These are phyloP conservation scores for Mortierella hygrophila DNA, from an alignment of 192 early-diverging fungal genomes.

Conservation along the genomic window DNA sequence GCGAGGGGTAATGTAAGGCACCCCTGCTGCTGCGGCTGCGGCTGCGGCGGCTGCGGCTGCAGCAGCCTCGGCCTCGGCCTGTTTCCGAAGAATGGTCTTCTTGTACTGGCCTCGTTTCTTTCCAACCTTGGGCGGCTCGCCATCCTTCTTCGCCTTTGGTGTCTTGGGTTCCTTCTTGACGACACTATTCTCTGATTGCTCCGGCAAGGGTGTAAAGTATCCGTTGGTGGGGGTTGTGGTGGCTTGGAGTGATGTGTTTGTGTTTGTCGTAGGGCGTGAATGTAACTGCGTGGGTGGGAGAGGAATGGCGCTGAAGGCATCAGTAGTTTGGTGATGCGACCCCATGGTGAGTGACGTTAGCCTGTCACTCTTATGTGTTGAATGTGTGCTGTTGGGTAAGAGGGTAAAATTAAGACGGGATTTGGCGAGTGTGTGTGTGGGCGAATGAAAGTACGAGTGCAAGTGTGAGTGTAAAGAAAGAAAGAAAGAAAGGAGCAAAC, in stretches of 20 bases:
- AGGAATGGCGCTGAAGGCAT: conserved; percentile 30
- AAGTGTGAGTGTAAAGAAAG: neutral
- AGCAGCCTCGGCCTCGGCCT: conserved; percentile 35
- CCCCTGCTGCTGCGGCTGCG: neutral
- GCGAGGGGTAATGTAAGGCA: neutral
- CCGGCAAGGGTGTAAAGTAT: neutral
- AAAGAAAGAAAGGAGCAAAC: neutral
- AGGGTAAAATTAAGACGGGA: neutral
- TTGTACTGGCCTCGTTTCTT: conserved; percentile 52
- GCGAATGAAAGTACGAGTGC: neutral
- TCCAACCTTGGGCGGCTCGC: conserved; percentile 11
- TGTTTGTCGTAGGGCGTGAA: neutral
- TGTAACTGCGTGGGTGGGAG: conserved; percentile 23
- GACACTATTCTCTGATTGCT: neutral
- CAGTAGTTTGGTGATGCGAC: conserved; percentile 16
- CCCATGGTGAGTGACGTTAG: conserved; percentile 13
- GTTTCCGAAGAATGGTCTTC: conserved; percentile 50
- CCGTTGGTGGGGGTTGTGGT: neutral
- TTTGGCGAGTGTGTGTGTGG: neutral
- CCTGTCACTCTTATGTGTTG: neutral
- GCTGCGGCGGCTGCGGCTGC: conserved; percentile 28
- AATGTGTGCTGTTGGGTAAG: neutral
- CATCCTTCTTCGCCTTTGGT: neutral
- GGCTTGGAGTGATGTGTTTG: conserved; percentile 4
- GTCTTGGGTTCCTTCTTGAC: conserved; percentile 26